Conservation (phyloP, 2,329 filamentous ascomycete species). For the Sclerotinia glacialis region DNA sequence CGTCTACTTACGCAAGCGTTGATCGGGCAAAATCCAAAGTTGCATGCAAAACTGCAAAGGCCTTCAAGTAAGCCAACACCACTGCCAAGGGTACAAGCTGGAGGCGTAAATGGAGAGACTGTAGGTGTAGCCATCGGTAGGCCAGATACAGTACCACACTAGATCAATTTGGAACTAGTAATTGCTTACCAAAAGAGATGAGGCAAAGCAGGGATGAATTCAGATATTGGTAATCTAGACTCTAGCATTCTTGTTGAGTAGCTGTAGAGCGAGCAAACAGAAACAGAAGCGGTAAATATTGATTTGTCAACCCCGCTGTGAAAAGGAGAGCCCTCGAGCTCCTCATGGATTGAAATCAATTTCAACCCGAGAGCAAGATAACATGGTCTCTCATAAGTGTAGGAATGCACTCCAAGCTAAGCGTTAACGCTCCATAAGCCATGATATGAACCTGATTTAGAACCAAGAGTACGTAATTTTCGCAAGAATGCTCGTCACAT, state of each 20-base stretch:
- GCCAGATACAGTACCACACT: not conserved
- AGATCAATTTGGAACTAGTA: not conserved
- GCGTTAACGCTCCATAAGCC: not conserved
- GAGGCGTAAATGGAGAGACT: constrained; percentile 7
- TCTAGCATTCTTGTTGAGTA: too few species aligned
- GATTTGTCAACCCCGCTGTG: too few species aligned
- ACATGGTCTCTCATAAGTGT: too few species aligned
- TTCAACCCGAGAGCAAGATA: too few species aligned
- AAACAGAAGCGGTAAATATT: too few species aligned
- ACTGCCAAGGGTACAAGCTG: not conserved
- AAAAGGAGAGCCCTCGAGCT: too few species aligned
- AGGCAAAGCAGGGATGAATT: not conserved
- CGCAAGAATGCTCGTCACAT: not conserved
- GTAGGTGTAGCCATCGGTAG: constrained; percentile 7
- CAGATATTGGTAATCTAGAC: too few species aligned
- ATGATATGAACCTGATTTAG: not conserved
- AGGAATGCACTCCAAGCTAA: too few species aligned
- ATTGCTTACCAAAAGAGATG: not conserved
- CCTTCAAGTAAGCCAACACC: not conserved
- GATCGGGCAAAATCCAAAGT: constrained; percentile 12
- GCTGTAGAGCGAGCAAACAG: too few species aligned
- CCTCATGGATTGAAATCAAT: too few species aligned
- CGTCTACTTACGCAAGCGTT: not conserved
- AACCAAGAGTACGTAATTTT: not conserved
- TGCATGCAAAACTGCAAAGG: constrained; percentile 9